Base-by-base conservation (phyloP, 108 stramenopile species). In the Craspedostauros australis region DNA sequence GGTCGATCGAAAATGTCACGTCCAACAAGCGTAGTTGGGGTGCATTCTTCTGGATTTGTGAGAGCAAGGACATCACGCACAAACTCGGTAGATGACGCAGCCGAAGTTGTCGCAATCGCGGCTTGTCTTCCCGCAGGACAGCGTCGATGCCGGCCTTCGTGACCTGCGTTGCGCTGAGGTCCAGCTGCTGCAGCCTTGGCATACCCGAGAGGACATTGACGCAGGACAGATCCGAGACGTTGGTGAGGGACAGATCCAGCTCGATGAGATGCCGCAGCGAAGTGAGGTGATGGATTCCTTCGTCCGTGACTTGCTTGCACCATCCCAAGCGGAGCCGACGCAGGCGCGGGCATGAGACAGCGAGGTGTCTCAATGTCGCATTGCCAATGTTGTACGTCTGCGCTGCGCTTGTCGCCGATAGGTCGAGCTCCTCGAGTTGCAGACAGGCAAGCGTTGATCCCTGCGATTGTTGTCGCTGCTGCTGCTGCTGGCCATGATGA, bases 231-330 rank as follows among this genome's bases (percentile, higher is more conserved):
- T 44, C 27, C n/a, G 55, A 21, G 19, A 57, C 45, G 28, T 44
- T 31, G n/a, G 55, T 57, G 27, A 57, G 22, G 20, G 55, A 57
- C 2, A 57, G 26, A 24, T 57, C 43, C 16, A 43, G 42, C n/a
- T 7, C n/a, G 6, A 20, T 43, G 43, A 57, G 45, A 5, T 30
- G 16, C 28, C 33, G 30, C 8, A 57, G 43, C 2, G 11, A 20
- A 5, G 41, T 2, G 14, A 45, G 20, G 8, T 4, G 14, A 6
- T 18, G 24, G 32, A 34, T 20, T 27, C 55, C 41, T 16, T 9
- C 11, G 22, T 57, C 55, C 5, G 41, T 45, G 2, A 57, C 15
- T 5, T 43, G 30, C 43, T 57, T 57, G 55, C 55, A 57, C 55
- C 55, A 57, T 4, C 21, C 55, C 3, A 57, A 12, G 5, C 27